A percentile compares a stretch with the other conserved stretches of the same genome.
Conservation (phyloP, 352 stramenopile species). For the Globisporangium emineosum region DNA sequence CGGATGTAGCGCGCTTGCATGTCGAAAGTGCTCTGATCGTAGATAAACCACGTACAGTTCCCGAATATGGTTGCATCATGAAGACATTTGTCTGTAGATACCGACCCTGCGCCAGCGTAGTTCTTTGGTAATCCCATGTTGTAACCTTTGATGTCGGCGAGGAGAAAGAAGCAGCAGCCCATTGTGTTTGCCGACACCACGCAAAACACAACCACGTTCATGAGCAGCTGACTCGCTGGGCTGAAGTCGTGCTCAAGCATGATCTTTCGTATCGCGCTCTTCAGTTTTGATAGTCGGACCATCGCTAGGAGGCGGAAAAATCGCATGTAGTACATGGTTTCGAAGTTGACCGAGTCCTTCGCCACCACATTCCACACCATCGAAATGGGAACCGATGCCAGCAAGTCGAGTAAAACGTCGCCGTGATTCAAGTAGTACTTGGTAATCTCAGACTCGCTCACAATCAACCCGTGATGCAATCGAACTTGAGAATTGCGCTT, state of each 20-base stretch:
- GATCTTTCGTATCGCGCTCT: slow-evolving; percentile 28
- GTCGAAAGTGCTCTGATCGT: slow-evolving; percentile 56
- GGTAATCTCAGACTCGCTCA: slow-evolving; percentile 1
- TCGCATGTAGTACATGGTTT: slow-evolving; percentile 19
- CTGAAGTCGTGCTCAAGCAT: slow-evolving; percentile 26
- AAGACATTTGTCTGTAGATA: slow-evolving; percentile 41
- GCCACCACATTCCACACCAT: slow-evolving; percentile 19
- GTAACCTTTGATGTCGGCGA: slow-evolving; percentile 15
- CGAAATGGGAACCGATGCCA: slow-evolving; percentile 17
- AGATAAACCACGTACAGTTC: slow-evolving; percentile 75
- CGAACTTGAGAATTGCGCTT: neutral
- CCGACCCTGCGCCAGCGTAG: slow-evolving; percentile 21
- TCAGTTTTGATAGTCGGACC: slow-evolving; percentile 10
- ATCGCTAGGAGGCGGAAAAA: slow-evolving; percentile 24
- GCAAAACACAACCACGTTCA: slow-evolving; percentile 15
- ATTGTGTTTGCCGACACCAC: slow-evolving; percentile 16
- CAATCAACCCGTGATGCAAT: slow-evolving; percentile 1
- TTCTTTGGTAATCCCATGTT: neutral
- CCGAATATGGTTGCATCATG: slow-evolving; percentile 41
- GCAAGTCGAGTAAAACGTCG: slow-evolving; percentile 16
- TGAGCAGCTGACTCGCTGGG: slow-evolving; percentile 22
- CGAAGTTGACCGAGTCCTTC: slow-evolving; percentile 21
- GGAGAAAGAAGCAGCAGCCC: slow-evolving; percentile 25
- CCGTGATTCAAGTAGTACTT: slow-evolving; percentile 18
- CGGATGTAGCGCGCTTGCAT: slow-evolving; percentile 61